These are phyloP conservation scores for Aspergillus sergii DNA, from an alignment of 2,329 filamentous ascomycete species.

Conservation along the genomic window DNA sequence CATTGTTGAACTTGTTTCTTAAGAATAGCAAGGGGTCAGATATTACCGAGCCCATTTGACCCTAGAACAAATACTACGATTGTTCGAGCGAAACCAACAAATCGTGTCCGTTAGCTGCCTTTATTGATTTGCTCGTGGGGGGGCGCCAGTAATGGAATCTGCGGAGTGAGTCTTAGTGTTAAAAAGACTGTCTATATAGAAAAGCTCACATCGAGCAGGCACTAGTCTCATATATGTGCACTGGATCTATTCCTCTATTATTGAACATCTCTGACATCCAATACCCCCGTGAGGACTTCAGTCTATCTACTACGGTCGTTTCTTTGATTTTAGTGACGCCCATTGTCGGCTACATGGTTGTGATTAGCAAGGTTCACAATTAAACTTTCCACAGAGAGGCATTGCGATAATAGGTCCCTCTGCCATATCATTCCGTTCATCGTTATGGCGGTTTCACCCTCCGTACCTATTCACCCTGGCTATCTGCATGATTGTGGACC, in stretches of 20 bases:
- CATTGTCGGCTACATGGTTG: conserved; percentile 51
- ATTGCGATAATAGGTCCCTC: conserved; percentile 63
- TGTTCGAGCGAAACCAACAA: conserved; percentile 20
- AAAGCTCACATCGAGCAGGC: conserved; percentile 35
- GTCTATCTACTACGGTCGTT: conserved; percentile 37
- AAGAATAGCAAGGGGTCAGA: neutral
- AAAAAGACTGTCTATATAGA: neutral
- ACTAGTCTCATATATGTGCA: conserved; percentile 51
- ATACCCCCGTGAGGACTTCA: conserved; percentile 5
- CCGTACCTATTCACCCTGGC: conserved; percentile 40
- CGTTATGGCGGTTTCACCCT: conserved; percentile 33
- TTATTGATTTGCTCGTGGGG: conserved; percentile 59
- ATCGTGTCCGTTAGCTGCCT: conserved; percentile 37
- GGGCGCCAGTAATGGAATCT: conserved; percentile 59
- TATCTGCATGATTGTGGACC: conserved; percentile 28
- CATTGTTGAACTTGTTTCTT: conserved; percentile 3
- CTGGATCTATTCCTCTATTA: neutral
- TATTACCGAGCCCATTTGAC: neutral
- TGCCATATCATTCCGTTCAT: conserved; percentile 35
- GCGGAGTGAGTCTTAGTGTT: conserved; percentile 48
- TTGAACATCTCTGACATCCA: neutral
- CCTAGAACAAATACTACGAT: conserved; percentile 3
- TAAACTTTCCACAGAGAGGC: conserved; percentile 64
- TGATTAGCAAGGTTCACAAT: conserved; percentile 48
- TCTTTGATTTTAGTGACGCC: conserved; percentile 54